Conservation (phyloP, 768 basidiomycete genomes). For the Naganishia antarctica region DNA sequence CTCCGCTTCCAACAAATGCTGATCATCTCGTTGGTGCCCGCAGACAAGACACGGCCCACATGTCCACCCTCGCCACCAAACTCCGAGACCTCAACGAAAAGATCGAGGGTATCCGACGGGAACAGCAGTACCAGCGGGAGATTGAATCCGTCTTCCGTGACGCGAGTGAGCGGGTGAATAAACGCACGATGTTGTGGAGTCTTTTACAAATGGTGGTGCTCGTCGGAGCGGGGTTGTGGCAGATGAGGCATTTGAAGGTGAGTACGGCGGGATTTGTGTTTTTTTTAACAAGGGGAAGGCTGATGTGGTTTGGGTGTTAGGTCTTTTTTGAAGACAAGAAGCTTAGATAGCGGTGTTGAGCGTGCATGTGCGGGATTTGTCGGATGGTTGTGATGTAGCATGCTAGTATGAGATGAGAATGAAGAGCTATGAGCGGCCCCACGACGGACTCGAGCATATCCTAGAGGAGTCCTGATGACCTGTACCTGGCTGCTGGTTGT, state of each 20-base stretch:
- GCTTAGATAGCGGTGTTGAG: not conserved
- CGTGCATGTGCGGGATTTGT: too few relatives aligned
- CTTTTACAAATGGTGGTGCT: slow-evolving; percentile 78
- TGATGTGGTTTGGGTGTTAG: not conserved
- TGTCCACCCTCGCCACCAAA: slow-evolving; percentile 51
- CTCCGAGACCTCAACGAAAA: slow-evolving; percentile 89
- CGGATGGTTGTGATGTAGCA: too few relatives aligned
- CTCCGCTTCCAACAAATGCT: too few relatives aligned
- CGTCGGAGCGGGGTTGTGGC: slow-evolving; percentile 83
- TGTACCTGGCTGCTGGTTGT: too few relatives aligned
- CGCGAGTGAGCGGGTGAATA: slow-evolving; percentile 82
- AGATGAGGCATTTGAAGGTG: slow-evolving; percentile 84
- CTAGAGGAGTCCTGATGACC: too few relatives aligned
- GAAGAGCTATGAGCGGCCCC: too few relatives aligned
- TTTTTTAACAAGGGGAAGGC: too few relatives aligned
- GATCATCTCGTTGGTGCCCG: not conserved
- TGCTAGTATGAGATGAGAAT: too few relatives aligned
- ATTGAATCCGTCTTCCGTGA: slow-evolving; percentile 83
- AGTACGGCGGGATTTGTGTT: too few relatives aligned
- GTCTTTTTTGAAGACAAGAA: slow-evolving; percentile 21
- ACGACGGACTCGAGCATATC: too few relatives aligned
- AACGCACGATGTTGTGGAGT: slow-evolving; percentile 92
- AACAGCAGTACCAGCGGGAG: slow-evolving; percentile 97
- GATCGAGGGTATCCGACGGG: slow-evolving; percentile 83
- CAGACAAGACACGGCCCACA: slow-evolving; percentile 45